Conservation (phyloP, 345 rosid genomes). For the Hibiscus trionum region DNA sequence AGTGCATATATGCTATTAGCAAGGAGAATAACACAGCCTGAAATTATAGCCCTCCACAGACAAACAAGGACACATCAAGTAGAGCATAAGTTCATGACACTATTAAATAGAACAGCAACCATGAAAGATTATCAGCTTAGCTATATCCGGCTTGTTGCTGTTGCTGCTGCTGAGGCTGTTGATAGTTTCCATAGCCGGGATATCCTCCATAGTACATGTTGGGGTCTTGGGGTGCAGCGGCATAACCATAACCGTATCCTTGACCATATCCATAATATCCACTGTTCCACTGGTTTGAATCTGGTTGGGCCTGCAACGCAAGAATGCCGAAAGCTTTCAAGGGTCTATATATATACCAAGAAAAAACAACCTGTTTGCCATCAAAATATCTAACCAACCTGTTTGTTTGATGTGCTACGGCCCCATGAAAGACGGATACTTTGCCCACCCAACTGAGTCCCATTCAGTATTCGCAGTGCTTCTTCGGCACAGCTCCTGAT, state of each 20-base stretch:
- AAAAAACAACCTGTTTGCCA: neutral
- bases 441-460: constrained; percentile 70
- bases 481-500: constrained; percentile 81
- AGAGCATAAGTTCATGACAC: neutral
- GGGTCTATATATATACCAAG: neutral
- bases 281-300: constrained; percentile 48
- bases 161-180: constrained; percentile 31
- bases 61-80: neutral
- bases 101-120: neutral
- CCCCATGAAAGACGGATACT: constrained; percentile 93
- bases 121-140: constrained; percentile 15
- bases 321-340: neutral
- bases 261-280: constrained; percentile 68
- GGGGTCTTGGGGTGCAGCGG: constrained; percentile 67
- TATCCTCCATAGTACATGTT: constrained; percentile 80
- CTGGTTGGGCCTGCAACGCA: constrained; percentile 43
- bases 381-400: constrained; percentile 27
- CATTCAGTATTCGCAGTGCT: constrained; percentile 62
- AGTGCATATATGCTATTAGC: constrained; percentile 5
- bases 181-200: constrained; percentile 67
- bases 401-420: constrained; percentile 78
- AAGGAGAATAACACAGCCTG: constrained; percentile 17
- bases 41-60: constrained; percentile 10
- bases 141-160: constrained; percentile 50
- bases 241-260: constrained; percentile 58